Conservation (phyloP, 305 asterid genomes). For the Lippia alba region DNA sequence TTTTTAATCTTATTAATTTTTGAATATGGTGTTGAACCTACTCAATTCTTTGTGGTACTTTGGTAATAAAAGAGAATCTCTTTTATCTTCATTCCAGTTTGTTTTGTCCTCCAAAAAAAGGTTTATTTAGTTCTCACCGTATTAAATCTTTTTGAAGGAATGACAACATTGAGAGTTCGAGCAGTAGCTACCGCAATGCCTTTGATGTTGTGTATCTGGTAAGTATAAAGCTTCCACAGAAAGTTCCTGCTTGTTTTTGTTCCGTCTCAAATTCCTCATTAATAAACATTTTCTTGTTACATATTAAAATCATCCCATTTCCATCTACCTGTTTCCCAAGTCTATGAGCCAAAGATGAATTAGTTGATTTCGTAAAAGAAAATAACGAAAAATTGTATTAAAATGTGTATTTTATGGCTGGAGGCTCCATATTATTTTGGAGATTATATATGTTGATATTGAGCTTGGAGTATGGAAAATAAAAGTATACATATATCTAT, state of each 20-base stretch:
- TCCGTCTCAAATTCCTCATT: not conserved
- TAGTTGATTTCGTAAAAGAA: not conserved
- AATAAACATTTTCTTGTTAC: conserved; percentile 10
- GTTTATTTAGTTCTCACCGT: conserved; percentile 20
- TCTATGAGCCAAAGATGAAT: not conserved
- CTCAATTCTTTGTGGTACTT: not conserved
- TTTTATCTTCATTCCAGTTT: not conserved
- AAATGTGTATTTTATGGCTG: too few relatives aligned
- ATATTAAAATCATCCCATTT: not conserved
- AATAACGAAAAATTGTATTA: not conserved
- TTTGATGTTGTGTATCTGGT: conserved; percentile 88
- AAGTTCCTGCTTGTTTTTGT: not conserved
- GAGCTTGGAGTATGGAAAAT: too few relatives aligned
- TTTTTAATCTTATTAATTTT: too few relatives aligned
- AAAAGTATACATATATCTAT: too few relatives aligned
- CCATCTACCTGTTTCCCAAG: not conserved
- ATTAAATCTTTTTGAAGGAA: conserved; percentile 59
- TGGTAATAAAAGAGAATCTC: not conserved
- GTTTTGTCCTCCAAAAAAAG: not conserved
- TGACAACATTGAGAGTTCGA: conserved; percentile 74
- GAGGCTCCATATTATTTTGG: too few relatives aligned
- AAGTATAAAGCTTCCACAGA: conserved; percentile 33
- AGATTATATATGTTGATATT: too few relatives aligned
- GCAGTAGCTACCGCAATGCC: conserved; percentile 67
- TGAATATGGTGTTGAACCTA: too few relatives aligned